phyloP scores from a whole-genome alignment of 805 yeast genomes.

The Spathaspora boniae region DNA sequence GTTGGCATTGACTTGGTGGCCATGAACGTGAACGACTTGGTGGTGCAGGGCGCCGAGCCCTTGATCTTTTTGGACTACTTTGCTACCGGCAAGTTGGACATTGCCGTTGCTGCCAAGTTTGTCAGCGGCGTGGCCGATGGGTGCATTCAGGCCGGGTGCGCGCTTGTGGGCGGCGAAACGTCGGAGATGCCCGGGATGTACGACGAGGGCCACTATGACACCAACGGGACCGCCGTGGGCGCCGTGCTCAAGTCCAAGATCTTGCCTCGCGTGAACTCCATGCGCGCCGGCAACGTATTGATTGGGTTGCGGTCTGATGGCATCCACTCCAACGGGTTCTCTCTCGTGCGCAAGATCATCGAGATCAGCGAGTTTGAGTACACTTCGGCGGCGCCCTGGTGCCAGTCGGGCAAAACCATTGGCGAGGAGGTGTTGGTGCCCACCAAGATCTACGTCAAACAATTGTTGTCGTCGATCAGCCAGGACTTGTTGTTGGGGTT shows the following conservation, averaged over 20 bases:
- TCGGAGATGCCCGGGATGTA: slow-evolving; percentile 99
- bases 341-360: slow-evolving; percentile 88
- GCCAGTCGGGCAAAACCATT: slow-evolving; percentile 56
- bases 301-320: slow-evolving; percentile 91
- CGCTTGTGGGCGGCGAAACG: slow-evolving; percentile 98
- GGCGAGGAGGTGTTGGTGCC: slow-evolving; percentile 88
- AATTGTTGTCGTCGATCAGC: slow-evolving; percentile 69
- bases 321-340: slow-evolving; percentile 94
- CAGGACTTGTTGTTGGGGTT: slow-evolving; percentile 74
- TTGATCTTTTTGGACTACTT: slow-evolving; percentile 91
- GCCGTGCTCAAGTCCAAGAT: slow-evolving; percentile 78
- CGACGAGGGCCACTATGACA: slow-evolving; percentile 91
- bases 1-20: slow-evolving; percentile 99
- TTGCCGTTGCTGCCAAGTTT: slow-evolving; percentile 78
- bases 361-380: slow-evolving; percentile 72
- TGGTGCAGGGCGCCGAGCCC: slow-evolving; percentile 99
- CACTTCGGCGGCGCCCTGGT: slow-evolving; percentile 82
- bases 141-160: slow-evolving; percentile 92
- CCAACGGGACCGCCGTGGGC: slow-evolving; percentile 98
- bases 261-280: slow-evolving; percentile 64
- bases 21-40: slow-evolving; percentile 96
- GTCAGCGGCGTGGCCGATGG: slow-evolving; percentile 97
- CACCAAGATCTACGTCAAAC: slow-evolving; percentile 92
- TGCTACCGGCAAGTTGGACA: slow-evolving; percentile 90
- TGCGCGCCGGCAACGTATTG: slow-evolving; percentile 77